Conservation (phyloP, 345 rosid species). For the Euphorbia lathyris region DNA sequence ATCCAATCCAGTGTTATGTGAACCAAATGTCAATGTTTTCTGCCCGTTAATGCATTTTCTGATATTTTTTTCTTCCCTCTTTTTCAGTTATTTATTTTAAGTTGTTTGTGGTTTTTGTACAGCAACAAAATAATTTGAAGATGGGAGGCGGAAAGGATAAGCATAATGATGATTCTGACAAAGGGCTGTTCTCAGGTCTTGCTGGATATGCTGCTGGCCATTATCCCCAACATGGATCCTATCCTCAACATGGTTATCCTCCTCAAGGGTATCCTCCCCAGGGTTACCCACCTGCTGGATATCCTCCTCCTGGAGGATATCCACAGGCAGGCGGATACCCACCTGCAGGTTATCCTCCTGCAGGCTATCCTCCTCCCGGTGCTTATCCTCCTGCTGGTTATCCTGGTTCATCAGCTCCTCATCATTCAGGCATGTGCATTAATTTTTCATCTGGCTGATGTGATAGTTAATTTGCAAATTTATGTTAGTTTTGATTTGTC, state of each 20-base stretch:
- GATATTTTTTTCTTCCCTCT: background rate
- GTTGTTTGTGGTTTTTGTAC: conserved; percentile 10
- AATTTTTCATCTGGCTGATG: background rate
- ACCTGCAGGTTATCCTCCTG: conserved; percentile 24
- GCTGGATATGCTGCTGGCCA: conserved; percentile 62
- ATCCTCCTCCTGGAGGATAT: conserved; percentile 50
- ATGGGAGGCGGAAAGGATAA: conserved; percentile 52
- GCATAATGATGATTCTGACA: conserved; percentile 43
- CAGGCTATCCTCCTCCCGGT: conserved; percentile 41
- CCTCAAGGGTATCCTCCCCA: conserved; percentile 38
- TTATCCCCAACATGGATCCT: conserved; percentile 24
- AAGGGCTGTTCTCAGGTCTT: conserved; percentile 61
- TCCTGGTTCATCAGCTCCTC: conserved; percentile 46
- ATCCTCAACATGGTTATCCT: conserved; percentile 38
- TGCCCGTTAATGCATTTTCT: background rate
- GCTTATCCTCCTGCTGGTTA: conserved; percentile 44
- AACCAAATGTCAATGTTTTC: background rate
- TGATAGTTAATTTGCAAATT: background rate
- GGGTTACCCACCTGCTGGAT: conserved; percentile 41
- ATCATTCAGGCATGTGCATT: conserved; percentile 25
- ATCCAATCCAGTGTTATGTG: background rate
- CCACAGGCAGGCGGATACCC: conserved; percentile 48
- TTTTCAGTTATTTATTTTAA: background rate
- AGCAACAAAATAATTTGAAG: conserved; percentile 19
- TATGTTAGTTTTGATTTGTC: background rate